Base-by-base conservation (phyloP, 441 rosid genomes). In the Omphalea diandra region DNA sequence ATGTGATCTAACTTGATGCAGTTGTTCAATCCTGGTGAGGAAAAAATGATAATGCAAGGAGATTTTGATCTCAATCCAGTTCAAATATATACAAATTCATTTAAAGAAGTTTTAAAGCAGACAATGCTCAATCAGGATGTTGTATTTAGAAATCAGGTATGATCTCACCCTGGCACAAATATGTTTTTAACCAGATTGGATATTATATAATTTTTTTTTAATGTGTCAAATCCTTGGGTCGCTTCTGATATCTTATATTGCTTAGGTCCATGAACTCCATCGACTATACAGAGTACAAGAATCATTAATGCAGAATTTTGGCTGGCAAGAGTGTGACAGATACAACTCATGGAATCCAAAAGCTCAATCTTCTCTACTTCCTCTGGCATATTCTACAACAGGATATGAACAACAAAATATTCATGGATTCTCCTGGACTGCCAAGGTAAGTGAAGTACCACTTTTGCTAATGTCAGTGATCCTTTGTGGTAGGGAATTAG, bases 251-350 rank as follows among this genome's bases (percentile, higher is more conserved):
- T 8, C n/a, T 49, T 31, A 24, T 65, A 70, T 65, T 35, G 14
- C 68, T 68, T 70, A 86, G 90, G 85, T 84, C 43, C 74, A 68
- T 49, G 88, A 86, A 67, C 86, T 84, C 65, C 88, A 86, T 59
- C 82, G 77, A 32, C 43, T 82, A 27, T 81, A 79, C 68, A 31
- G 72, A 53, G 72, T 79, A 43, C 85, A 84, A 68, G 75, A 73
- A 75, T 79, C 71, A 18, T 73, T 82, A 44, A 83, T 78, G 86
- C 75, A 71, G 73, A 82, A 78, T 67, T 59, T 70, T 63, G 65
- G 54, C 27, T 57, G 75, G 58, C 70, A 69, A 58, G 79, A 77
- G 58, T 61, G 55, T 56, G 41, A 63, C 61, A 57, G 62, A 50
- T 68, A 43, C 72, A 57, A 63, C 69, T 56, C 73, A 44, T 72